Base-by-base conservation (phyloP, 1,284 basidiomycete species). In the Abortiporus biennis region DNA sequence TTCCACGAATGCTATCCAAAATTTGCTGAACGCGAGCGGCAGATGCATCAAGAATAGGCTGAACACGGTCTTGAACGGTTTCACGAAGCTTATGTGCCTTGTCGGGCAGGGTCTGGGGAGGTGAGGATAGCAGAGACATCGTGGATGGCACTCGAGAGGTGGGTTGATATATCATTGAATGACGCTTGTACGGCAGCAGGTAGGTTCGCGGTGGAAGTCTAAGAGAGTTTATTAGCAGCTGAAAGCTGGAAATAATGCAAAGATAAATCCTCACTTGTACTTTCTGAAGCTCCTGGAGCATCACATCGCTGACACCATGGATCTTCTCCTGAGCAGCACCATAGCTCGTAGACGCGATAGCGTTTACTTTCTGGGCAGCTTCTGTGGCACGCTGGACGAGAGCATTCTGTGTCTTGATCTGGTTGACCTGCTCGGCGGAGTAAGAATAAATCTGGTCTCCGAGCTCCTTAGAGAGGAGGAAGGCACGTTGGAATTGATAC, bases 401-500 rank as follows among this genome's bases (percentile, higher is more conserved):
- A 36, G 62, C 68, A 47, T 65, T 82, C 51, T 88, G 85, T n/a
- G 68, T 65, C 54, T 80, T 80, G 35, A 87, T 63, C 47, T 84
- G 75, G 50, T 77, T 82, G 55, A 86, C 59, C 54, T 87, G 85
- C 47, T 85, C 80, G 38, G 72, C 68, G 2, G 85, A 84, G 57
- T 81, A 81, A 21, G 67, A 72, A 50, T 72, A 72, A 38, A 87
- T 52, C 50, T 80, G 74, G 52, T 78, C 76, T 46, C 69, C 72
- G 48, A 86, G 65, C 38, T 75, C 73, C 52, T 70, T 72, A 20
- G 83, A 81, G 41, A 89, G 72, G 29, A 69, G 67, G 46, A 76
- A 69, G 35, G 74, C 84, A 36, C 85, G 84, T 56, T 85, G 82
- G 55, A 85, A 85, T 61, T 89, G 86, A 53, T 75, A 85, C 56